Percentiles rank a stretch among this genome's conserved stretches.
Evolutionary conservation across 2,329 filamentous ascomycete species (phyloP).

Genomic region (Ophiostoma ulmi): DNA sequence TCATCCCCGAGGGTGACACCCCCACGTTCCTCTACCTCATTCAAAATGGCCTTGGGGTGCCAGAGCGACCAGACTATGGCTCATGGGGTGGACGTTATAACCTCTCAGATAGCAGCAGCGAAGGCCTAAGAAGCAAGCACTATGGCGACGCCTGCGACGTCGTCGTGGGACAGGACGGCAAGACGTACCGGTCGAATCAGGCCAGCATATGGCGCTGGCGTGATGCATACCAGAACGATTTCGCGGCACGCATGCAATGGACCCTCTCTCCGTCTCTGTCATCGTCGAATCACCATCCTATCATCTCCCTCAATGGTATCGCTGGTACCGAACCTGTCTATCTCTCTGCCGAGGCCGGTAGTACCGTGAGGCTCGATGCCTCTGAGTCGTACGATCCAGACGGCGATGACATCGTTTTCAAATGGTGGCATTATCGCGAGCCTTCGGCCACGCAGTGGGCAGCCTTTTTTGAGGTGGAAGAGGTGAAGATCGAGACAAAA

Average conservation of each 20-base stretch:
- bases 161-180: neutral
- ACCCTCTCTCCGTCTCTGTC: neutral
- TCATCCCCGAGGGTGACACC: conserved; percentile 51
- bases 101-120: neutral
- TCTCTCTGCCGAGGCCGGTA: neutral
- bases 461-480: too few species aligned
- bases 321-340: neutral
- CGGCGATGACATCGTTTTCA: neutral
- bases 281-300: neutral
- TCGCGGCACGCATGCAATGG: neutral
- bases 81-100: neutral
- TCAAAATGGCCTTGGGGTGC: conserved; percentile 42
- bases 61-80: neutral
- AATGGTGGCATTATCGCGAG: neutral
- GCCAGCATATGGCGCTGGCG: neutral
- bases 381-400: neutral
- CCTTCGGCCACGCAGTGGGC: neutral
- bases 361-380: neutral
- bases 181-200: neutral
- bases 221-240: neutral
- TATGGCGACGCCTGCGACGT: neutral
- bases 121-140: neutral
- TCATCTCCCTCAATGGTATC: neutral
- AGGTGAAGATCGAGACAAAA: too few species aligned
- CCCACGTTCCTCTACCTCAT: conserved; percentile 47